phyloP scores from a whole-genome alignment of 1,284 basidiomycete genomes.

The Tilletia horrida region DNA sequence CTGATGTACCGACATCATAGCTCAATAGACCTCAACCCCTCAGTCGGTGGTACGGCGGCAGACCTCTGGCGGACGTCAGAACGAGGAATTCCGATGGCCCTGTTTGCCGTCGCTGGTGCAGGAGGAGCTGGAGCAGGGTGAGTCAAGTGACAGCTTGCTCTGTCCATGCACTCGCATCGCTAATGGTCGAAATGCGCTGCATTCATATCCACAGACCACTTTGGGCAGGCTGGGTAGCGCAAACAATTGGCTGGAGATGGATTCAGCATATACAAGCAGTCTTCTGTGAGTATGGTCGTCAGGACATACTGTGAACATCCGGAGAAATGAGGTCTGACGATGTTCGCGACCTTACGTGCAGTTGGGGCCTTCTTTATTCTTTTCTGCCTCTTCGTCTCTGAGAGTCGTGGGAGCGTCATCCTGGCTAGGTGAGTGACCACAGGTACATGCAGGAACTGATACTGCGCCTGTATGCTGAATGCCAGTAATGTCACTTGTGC shows the following conservation, averaged over 20 bases:
- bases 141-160: slow-evolving; percentile 18
- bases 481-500: slow-evolving; percentile 65
- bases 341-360: too few relatives aligned
- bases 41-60: slow-evolving; percentile 68
- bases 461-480: not conserved
- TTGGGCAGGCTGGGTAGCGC: slow-evolving; percentile 69
- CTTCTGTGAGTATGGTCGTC: slow-evolving; percentile 60
- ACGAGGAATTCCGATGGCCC: slow-evolving; percentile 68
- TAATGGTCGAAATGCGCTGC: slow-evolving; percentile 16
- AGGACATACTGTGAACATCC: slow-evolving; percentile 28
- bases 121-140: not conserved
- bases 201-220: slow-evolving; percentile 63
- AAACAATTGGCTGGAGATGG: slow-evolving; percentile 70
- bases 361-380: slow-evolving; percentile 21
- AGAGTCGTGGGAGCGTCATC: slow-evolving; percentile 40
- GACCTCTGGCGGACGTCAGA: slow-evolving; percentile 38
- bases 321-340: slow-evolving; percentile 27
- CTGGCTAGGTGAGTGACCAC: slow-evolving; percentile 28
- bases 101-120: slow-evolving; percentile 56
- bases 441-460: too few relatives aligned
- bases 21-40: not conserved
- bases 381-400: not conserved
- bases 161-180: too few relatives aligned
- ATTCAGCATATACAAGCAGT: slow-evolving; percentile 66
- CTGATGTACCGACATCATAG: not conserved